A percentile compares a stretch with the other conserved stretches of the same genome.
These are phyloP conservation scores for Acer saccharum DNA, from an alignment of 345 rosid genomes.

Conservation along the genomic window DNA sequence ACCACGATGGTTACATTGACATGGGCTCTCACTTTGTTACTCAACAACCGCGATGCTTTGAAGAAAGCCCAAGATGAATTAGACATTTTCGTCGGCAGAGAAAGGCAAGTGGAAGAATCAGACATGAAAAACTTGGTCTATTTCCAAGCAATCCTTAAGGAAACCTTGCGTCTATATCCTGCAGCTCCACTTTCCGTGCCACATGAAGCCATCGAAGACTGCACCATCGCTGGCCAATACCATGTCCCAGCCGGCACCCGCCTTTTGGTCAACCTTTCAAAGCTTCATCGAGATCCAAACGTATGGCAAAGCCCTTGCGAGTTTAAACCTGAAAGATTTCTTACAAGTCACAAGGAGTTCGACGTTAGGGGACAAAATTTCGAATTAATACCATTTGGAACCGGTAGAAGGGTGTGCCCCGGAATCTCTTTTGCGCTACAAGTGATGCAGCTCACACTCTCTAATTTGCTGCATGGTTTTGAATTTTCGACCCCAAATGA, in stretches of 20 bases:
- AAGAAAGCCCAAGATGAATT: conserved; percentile 43
- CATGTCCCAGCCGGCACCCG: conserved; percentile 41
- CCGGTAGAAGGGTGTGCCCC: conserved; percentile 48
- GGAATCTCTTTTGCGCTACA: conserved; percentile 37
- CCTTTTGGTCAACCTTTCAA: conserved; percentile 28
- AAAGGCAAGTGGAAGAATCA: conserved; percentile 26
- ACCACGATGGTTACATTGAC: conserved; percentile 40
- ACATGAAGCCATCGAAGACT: conserved; percentile 44
- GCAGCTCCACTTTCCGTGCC: conserved; percentile 37
- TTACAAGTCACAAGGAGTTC: conserved; percentile 28
- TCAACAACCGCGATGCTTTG: conserved; percentile 38
- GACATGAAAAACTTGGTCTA: conserved; percentile 37
- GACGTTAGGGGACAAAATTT: conserved; percentile 37
- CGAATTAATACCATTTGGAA: conserved; percentile 44
- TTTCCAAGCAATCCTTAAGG: conserved; percentile 48
- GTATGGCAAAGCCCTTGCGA: conserved; percentile 37
- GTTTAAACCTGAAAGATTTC: conserved; percentile 45
- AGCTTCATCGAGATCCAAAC: conserved; percentile 38
- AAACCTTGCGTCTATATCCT: conserved; percentile 45
- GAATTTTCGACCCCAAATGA: conserved; percentile 21
- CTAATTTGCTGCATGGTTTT: conserved; percentile 41
- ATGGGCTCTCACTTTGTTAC: conserved; percentile 48
- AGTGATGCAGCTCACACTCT: conserved; percentile 28
- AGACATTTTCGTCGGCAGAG: conserved; percentile 39
- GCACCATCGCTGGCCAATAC: conserved; percentile 32